Base-by-base conservation (phyloP, 352 stramenopile genomes). In the Phytopythium vexans region DNA sequence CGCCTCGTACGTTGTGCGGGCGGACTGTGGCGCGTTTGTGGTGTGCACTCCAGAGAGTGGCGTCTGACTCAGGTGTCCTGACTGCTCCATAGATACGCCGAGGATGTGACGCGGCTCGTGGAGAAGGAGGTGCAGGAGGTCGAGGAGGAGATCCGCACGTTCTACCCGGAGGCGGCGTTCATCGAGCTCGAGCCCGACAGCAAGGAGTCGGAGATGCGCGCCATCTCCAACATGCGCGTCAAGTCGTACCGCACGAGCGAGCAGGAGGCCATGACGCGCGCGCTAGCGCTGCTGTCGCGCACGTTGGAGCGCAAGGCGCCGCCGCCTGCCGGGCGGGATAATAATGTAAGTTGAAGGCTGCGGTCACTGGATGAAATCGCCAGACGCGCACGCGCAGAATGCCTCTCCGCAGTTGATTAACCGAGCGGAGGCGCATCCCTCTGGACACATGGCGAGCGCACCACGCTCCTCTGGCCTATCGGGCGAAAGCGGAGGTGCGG, bases 181-280 rank as follows among this genome's bases (percentile, higher is more conserved):
- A 99, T 99, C 54, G 96, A 99, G 62, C 77, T 99, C 31, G 96
- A 99, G 72, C 95, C 95, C 16, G 97, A 98, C 79, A 92, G 82
- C 71, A 94, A 94, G 49, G 82, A 92, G 58, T 90, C 84, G 40
- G 82, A 92, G 62, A 92, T 92, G 84, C 82, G 81, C 37, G 84
- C 84, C 14, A 82, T 94, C 47, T 74, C 74, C 54, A 88, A 78
- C 43, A 92, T 92, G 72, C 76, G 87, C 57, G 90, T 77, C 12
- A 82, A 88, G 52, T 92, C 82, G 47, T 88, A 73, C 16, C 77
- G 84, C 51, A 89, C 77, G 38, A 92, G 82, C 47, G 84, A 94
- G 68, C 82, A 80, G n/a, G 84, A 92, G 64, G 84, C 84, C 27
- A 92, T 94, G 80, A 78, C 77, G 14, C 70, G 82, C 21, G 84